Percentiles rank a stretch among this genome's conserved stretches.
phyloP scores from a whole-genome alignment of 371 early-diverging fungal species.

The Entomophthora muscae region DNA sequence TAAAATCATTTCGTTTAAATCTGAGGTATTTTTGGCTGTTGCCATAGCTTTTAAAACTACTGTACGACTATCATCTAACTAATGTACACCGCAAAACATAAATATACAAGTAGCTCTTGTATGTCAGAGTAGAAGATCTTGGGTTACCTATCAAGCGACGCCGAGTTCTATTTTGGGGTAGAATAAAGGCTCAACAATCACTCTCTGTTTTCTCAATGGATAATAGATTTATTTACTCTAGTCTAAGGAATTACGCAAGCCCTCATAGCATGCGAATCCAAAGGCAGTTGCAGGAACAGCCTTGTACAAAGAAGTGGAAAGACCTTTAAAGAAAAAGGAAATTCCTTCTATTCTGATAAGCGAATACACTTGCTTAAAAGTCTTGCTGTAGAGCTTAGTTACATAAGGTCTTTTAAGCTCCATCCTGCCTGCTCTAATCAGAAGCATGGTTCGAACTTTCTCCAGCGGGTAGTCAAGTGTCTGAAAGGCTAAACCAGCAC shows the following conservation, averaged over 20 bases:
- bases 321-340: not conserved
- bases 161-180: no score
- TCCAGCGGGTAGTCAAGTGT: not conserved
- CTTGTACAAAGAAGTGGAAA: not conserved
- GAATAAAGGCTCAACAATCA: no score
- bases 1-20: no score
- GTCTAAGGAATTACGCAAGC: not conserved
- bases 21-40: no score
- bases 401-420: not conserved
- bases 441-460: not conserved
- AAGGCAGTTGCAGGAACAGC: slow-evolving; percentile 2
- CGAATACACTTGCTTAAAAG: not conserved
- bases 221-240: no score
- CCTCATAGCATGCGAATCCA: slow-evolving; percentile 1
- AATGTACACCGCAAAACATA: no score
- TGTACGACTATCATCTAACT: no score
- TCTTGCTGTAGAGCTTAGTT: not conserved
- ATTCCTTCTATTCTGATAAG: not conserved
- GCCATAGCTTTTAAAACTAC: no score
- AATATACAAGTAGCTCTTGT: no score
- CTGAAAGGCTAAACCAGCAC: not conserved
- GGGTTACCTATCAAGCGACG: no score
- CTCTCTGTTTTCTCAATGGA: no score
- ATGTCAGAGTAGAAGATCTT: no score
- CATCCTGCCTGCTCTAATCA: slow-evolving; percentile 2